A percentile compares a stretch with the other conserved stretches of the same genome.
phyloP scores from a whole-genome alignment of 2,329 filamentous ascomycete genomes.

The Cladophialophora immunda region DNA sequence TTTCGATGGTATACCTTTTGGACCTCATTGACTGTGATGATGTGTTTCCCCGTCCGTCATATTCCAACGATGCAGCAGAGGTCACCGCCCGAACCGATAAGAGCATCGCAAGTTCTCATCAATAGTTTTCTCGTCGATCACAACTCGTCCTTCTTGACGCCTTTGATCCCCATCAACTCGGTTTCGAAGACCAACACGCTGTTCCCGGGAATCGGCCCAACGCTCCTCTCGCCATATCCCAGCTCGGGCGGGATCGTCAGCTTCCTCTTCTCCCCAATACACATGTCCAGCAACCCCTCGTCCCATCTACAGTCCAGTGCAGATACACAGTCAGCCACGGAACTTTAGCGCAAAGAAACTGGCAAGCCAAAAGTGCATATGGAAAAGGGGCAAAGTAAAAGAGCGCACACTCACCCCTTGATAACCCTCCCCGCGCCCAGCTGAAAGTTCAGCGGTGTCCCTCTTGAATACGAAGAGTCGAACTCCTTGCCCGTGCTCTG shows the following conservation, averaged over 20 bases:
- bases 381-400: background rate
- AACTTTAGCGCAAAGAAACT: background rate
- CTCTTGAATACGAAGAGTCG: constrained; percentile 82
- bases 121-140: constrained; percentile 38
- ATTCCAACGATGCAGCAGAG: background rate
- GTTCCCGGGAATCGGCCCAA: constrained; percentile 84
- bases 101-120: background rate
- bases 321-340: background rate
- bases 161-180: constrained; percentile 83
- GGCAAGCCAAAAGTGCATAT: background rate
- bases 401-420: constrained; percentile 71
- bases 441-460: constrained; percentile 77
- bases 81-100: too few species aligned
- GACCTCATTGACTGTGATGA: background rate
- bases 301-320: constrained; percentile 69
- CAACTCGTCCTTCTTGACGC: constrained; percentile 58
- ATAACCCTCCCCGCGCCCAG: constrained; percentile 87
- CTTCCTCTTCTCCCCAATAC: constrained; percentile 89
- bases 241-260: constrained; percentile 88
- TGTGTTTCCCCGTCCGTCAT: background rate
- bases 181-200: constrained; percentile 92
- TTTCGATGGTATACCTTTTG: background rate
- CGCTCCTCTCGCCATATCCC: constrained; percentile 78
- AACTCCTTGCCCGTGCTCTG: constrained; percentile 78
- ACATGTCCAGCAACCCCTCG: constrained; percentile 89